Evolutionary conservation across 2,329 filamentous ascomycete species (phyloP), one percentile per base, ranked within the genome.

Genomic region (Elsinoe ampelina): DNA sequence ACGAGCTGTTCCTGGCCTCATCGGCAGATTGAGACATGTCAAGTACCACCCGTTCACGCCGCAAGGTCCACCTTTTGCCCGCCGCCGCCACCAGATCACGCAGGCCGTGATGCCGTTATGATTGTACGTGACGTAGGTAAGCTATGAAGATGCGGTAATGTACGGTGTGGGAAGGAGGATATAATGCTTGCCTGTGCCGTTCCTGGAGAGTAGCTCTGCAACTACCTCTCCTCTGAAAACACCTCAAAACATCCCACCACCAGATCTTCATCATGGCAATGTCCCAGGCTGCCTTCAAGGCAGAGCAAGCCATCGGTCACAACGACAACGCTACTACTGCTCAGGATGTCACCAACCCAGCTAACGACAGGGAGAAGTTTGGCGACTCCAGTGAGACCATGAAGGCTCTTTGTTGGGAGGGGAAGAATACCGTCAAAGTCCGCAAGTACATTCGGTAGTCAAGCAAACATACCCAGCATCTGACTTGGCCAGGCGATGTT

Each of bases 371-470:
- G 17, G 68, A 67, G 32, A 75, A 75, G 61, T 75, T 76, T 66
- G 80, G 76, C 20, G 73, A 80, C 63, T 71, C 75, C 3, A 72
- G 70, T 32, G 79, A 83, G 63, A 85, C 72, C 13, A 93, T 95
- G 86, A 86, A 88, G 69, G 90, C 89, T 0, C 72, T 95, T 12
- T 80, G 80, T 1, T 95, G 89, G 89, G 82, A 86, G 71, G 86
- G 87, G 54, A 93, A 92, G 75, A 87, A 90, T 65, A 81, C 76
- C 30, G 87, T 95, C 47, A 72, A 86, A 66, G 75, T 95, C 15
- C 73, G 79, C 82, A 68, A 58, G 70, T 65, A 7, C 39, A 56
- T 30, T 38, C 32, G 13, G 56, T 57, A 22, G 32, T 43, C 54
- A 8, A 30, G 30, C 15, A 42, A 32, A 36, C 15, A 43, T 17